Percentiles rank a stretch among this genome's conserved stretches.
Conservation (phyloP, 192 early-diverging fungal species). For the Backusella westeae region DNA sequence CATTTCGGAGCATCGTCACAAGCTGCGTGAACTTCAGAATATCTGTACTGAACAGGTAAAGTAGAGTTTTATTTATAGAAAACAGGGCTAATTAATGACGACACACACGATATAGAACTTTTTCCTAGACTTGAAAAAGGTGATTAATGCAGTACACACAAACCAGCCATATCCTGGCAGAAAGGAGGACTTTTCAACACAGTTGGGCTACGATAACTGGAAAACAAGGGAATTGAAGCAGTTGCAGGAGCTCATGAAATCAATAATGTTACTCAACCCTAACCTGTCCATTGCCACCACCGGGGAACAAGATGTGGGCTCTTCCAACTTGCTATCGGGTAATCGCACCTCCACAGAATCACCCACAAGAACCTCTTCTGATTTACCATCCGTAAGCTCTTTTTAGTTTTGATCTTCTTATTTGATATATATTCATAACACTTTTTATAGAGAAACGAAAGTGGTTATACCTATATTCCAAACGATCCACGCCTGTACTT, state of each 20-base stretch:
- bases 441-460: constrained; percentile 17
- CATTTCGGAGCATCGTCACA: constrained; percentile 30
- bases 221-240: constrained; percentile 50
- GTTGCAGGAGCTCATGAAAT: constrained; percentile 42
- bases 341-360: not conserved
- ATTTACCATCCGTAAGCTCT: not conserved
- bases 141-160: constrained; percentile 39
- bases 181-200: constrained; percentile 48
- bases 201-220: constrained; percentile 53
- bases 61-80: not conserved
- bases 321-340: constrained; percentile 14
- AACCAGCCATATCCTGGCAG: constrained; percentile 35
- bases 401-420: too few species aligned
- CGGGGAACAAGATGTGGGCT: constrained; percentile 24
- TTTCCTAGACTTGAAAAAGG: constrained; percentile 49
- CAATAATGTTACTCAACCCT: constrained; percentile 35
- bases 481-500: constrained; percentile 59
- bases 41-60: constrained; percentile 45
- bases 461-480: constrained; percentile 52
- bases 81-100: too few species aligned
- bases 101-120: constrained; percentile 14
- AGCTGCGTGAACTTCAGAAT: constrained; percentile 41
- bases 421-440: not conserved
- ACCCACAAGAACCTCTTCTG: not conserved
- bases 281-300: constrained; percentile 18